Percentiles rank a stretch among this genome's conserved stretches.
Evolutionary conservation across 1,139 yeast species (phyloP).

Genomic region (Meyerozyma sp.): DNA sequence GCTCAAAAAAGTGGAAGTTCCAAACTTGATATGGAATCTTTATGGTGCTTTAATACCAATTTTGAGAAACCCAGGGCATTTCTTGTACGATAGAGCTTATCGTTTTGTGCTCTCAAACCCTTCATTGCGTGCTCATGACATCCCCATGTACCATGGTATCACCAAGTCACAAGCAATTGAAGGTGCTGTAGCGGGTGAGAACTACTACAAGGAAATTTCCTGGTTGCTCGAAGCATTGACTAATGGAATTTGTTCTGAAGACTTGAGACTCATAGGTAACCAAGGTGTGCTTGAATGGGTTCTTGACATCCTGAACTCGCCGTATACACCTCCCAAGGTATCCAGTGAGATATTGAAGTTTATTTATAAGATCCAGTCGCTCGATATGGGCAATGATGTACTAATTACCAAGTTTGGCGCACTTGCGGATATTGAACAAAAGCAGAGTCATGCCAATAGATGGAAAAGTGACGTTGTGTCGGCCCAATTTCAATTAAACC

Average conservation of each 20-base stretch:
- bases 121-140: conserved; percentile 45
- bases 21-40: conserved; percentile 31
- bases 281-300: conserved; percentile 65
- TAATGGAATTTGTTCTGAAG: conserved; percentile 20
- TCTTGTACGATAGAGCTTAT: conserved; percentile 62
- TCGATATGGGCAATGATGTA: conserved; percentile 58
- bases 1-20: conserved; percentile 10
- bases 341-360: conserved; percentile 36
- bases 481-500: conserved; percentile 32
- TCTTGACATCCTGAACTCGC: conserved; percentile 49
- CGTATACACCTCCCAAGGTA: conserved; percentile 38
- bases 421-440: conserved; percentile 45
- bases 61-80: conserved; percentile 63
- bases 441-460: conserved; percentile 6
- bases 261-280: conserved; percentile 17
- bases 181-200: conserved; percentile 38
- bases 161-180: conserved; percentile 26
- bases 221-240: conserved; percentile 61
- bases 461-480: conserved; percentile 9
- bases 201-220: conserved; percentile 50
- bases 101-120: conserved; percentile 59
- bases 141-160: conserved; percentile 60
- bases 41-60: conserved; percentile 54
- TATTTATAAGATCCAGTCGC: conserved; percentile 44
- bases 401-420: conserved; percentile 62